Conservation (phyloP, 345 rosid species). For the Melaleuca quinquenervia region DNA sequence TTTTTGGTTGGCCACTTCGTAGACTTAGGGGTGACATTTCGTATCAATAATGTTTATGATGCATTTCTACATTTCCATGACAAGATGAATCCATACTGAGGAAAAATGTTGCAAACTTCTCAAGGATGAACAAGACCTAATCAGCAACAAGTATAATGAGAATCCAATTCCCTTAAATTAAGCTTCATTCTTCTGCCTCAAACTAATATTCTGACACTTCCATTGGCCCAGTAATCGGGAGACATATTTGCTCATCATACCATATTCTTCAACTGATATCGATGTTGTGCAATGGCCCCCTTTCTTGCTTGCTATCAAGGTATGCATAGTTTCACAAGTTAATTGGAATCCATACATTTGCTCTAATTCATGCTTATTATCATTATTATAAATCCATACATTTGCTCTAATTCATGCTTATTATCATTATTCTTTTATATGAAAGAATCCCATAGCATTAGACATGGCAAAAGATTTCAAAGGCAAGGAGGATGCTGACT, state of each 20-base stretch:
- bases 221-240: slow-evolving; percentile 33
- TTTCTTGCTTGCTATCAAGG: slow-evolving; percentile 96
- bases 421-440: slow-evolving; percentile 7
- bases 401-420: background rate
- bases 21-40: background rate
- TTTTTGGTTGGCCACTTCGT: background rate
- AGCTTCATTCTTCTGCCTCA: slow-evolving; percentile 1
- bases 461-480: slow-evolving; percentile 98
- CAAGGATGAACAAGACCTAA: slow-evolving; percentile 72
- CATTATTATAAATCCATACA: too few species aligned
- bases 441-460: slow-evolving; percentile 90
- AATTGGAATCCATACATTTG: too few species aligned
- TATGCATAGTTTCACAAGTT: slow-evolving; percentile 16
- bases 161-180: slow-evolving; percentile 4
- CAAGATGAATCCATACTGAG: slow-evolving; percentile 45
- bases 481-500: slow-evolving; percentile 56
- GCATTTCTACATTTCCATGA: slow-evolving; percentile 1
- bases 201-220: slow-evolving; percentile 1
- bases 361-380: too few species aligned
- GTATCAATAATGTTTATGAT: background rate
- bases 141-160: slow-evolving; percentile 53
- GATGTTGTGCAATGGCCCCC: slow-evolving; percentile 95
- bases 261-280: slow-evolving; percentile 55
- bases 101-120: slow-evolving; percentile 53
- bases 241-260: slow-evolving; percentile 77